Conservation (phyloP, 2,329 filamentous ascomycete species). For the Nemania diffusa region DNA sequence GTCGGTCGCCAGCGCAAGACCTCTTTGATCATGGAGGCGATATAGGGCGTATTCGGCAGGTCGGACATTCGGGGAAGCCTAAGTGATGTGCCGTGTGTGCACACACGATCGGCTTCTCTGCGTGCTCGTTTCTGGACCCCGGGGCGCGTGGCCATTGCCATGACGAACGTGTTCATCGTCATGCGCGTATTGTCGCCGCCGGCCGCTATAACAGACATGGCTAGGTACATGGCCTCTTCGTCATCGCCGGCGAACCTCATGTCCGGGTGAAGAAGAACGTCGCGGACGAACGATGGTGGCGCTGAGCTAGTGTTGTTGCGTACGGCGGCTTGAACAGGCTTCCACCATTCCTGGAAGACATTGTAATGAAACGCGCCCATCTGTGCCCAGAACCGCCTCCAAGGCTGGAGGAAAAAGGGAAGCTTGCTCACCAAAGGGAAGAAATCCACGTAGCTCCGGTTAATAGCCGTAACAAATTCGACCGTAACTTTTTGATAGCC, state of each 20-base stretch:
- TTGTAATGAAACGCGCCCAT: constrained; percentile 44
- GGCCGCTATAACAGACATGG: constrained; percentile 49
- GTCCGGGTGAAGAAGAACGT: constrained; percentile 39
- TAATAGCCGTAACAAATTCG: constrained; percentile 46
- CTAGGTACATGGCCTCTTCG: constrained; percentile 52
- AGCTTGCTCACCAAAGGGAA: constrained; percentile 35
- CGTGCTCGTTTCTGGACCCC: constrained; percentile 16
- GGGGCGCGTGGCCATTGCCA: constrained; percentile 44
- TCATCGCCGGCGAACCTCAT: constrained; percentile 46
- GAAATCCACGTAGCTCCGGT: constrained; percentile 31
- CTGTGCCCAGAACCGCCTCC: constrained; percentile 43
- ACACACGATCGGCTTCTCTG: constrained; percentile 25
- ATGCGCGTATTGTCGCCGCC: constrained; percentile 50
- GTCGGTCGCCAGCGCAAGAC: constrained; percentile 34
- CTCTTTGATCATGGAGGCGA: constrained; percentile 36
- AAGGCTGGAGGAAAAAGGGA: constrained; percentile 44
- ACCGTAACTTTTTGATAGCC: constrained; percentile 47
- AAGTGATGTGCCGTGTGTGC: constrained; percentile 23
- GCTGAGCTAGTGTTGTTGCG: constrained; percentile 41
- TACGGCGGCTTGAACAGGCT: constrained; percentile 39
- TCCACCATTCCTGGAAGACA: constrained; percentile 47
- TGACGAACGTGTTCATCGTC: constrained; percentile 49
- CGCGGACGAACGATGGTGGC: constrained; percentile 47
- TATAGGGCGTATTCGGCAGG: constrained; percentile 40
- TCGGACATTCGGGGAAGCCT: constrained; percentile 40